Conservation (phyloP, 2,329 filamentous ascomycete species). For the Scytalidium sp. region DNA sequence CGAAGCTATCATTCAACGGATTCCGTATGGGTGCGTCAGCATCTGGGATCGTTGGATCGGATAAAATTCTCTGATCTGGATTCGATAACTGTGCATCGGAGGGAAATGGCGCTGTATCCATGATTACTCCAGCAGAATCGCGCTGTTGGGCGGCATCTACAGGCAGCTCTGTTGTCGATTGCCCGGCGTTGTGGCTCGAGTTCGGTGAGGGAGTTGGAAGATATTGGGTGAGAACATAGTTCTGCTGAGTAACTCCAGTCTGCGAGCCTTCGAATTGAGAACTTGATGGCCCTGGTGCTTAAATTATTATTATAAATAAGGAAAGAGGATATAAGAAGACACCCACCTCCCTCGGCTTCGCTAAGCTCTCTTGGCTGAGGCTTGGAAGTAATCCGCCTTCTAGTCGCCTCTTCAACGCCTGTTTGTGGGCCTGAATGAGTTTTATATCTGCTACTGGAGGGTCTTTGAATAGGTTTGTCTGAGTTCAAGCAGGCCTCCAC, state of each 20-base stretch:
- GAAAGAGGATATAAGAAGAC: too few relatives aligned
- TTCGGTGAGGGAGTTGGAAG: neutral
- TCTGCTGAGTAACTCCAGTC: neutral
- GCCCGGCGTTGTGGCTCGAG: neutral
- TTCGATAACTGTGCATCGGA: neutral
- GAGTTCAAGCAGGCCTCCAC: constrained; percentile 12
- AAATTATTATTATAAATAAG: too few relatives aligned
- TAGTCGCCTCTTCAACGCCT: too few relatives aligned
- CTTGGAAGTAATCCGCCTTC: too few relatives aligned
- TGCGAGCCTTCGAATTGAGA: neutral
- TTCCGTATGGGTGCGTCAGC: neutral
- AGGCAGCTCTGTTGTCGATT: neutral
- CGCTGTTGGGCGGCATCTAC: neutral
- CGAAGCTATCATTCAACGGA: neutral
- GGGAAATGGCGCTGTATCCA: neutral
- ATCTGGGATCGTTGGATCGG: neutral
- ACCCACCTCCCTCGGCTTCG: too few relatives aligned
- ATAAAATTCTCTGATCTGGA: too few relatives aligned
- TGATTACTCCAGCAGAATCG: neutral
- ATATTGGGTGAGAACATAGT: neutral
- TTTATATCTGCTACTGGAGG: too few relatives aligned
- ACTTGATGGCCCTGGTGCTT: neutral
- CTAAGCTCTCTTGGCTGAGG: too few relatives aligned
- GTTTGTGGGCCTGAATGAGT: too few relatives aligned
- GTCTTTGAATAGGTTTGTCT: too few relatives aligned